Evolutionary conservation across 2,329 filamentous ascomycete species (phyloP).

Genomic region (Pestalotiopsis sp.): DNA sequence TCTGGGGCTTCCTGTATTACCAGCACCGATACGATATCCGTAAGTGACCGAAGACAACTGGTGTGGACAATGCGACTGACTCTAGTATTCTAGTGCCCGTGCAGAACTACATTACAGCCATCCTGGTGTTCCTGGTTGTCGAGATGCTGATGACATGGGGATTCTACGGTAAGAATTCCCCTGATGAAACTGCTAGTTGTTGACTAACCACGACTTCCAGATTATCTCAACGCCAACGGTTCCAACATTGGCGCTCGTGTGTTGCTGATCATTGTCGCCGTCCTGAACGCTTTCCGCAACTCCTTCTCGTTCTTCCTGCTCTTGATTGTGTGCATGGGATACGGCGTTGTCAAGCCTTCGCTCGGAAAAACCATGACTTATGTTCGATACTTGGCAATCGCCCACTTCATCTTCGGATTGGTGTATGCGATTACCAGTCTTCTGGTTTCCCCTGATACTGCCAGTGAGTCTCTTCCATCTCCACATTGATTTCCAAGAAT

Average conservation of each 20-base stretch:
- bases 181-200: background rate
- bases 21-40: constrained; percentile 91
- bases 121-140: constrained; percentile 88
- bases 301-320: constrained; percentile 98
- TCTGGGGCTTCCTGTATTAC: constrained; percentile 95
- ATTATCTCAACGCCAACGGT: constrained; percentile 90
- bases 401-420: constrained; percentile 92
- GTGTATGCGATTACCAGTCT: constrained; percentile 91
- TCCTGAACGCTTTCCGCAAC: constrained; percentile 91
- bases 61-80: background rate
- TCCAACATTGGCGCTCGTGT: constrained; percentile 82
- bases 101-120: constrained; percentile 98
- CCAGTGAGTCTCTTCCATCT: constrained; percentile 49
- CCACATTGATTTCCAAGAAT: background rate
- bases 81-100: constrained; percentile 69
- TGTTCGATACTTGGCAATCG: constrained; percentile 86
- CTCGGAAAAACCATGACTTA: constrained; percentile 93
- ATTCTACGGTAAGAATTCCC: constrained; percentile 73
- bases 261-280: constrained; percentile 86
- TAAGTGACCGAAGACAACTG: constrained; percentile 41
- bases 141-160: constrained; percentile 99
- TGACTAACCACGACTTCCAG: constrained; percentile 49
- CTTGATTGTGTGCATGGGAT: constrained; percentile 98
- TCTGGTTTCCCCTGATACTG: constrained; percentile 84
- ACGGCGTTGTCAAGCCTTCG: constrained; percentile 93